Percentiles rank a stretch among this genome's conserved stretches.
Evolutionary conservation across 106 monocot genomes (phyloP).

Genomic region (Hemerocallis citrina): DNA sequence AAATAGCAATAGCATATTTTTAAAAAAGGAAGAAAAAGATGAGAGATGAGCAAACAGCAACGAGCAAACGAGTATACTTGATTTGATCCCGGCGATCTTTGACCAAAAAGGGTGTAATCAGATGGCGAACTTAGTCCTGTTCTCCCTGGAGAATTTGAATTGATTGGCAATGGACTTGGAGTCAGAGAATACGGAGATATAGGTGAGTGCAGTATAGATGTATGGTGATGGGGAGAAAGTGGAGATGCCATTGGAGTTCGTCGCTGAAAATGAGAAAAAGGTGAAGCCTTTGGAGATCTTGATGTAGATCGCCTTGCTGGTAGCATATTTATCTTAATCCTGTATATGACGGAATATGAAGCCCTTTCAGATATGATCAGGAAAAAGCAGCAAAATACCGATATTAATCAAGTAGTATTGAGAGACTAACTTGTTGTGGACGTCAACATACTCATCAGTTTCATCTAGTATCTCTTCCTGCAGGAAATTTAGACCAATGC

Average conservation of each 20-base stretch:
- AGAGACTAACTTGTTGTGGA: conserved; percentile 41
- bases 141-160: conserved; percentile 11
- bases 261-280: conserved; percentile 18
- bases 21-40: too few species aligned
- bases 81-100: conserved; percentile 10
- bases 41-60: too few species aligned
- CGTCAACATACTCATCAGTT: conserved; percentile 49
- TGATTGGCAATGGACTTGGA: conserved; percentile 8
- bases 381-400: not conserved
- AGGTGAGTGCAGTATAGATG: conserved; percentile 13
- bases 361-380: not conserved
- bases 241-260: conserved; percentile 32
- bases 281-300: conserved; percentile 11
- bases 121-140: not conserved
- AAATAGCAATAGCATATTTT: too few species aligned
- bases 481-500: not conserved
- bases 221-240: conserved; percentile 16
- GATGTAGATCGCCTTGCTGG: conserved; percentile 17
- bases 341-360: conserved; percentile 9
- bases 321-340: conserved; percentile 47
- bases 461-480: conserved; percentile 54
- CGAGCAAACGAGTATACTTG: too few species aligned
- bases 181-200: conserved; percentile 5
- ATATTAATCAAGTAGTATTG: not conserved
- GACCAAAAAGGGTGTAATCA: too few species aligned